These are phyloP conservation scores for Hippophae rhamnoides DNA, from an alignment of 306 rosid species.

Conservation along the genomic window DNA sequence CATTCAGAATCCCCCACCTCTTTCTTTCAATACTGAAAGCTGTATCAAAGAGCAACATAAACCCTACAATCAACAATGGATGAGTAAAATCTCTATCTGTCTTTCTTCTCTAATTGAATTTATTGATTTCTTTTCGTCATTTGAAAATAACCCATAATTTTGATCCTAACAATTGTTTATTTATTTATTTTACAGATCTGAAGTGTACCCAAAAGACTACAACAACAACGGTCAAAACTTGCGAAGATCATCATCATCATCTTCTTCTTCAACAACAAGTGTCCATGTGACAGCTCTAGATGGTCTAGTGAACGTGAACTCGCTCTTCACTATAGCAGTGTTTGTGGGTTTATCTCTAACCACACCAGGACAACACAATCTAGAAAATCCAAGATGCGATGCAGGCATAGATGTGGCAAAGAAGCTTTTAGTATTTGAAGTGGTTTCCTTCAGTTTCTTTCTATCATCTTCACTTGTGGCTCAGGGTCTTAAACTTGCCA, in stretches of 20 bases:
- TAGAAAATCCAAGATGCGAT: constrained; percentile 55
- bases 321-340: constrained; percentile 85
- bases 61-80: no score
- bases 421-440: constrained; percentile 80
- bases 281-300: constrained; percentile 88
- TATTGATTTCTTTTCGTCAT: no score
- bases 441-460: constrained; percentile 82
- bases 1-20: no score
- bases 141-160: not conserved
- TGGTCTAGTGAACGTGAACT: constrained; percentile 78
- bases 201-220: constrained; percentile 36
- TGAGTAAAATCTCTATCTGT: no score
- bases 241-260: constrained; percentile 6
- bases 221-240: constrained; percentile 1
- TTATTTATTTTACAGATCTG: constrained; percentile 36
- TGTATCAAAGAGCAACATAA: no score
- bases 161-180: not conserved
- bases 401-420: constrained; percentile 52
- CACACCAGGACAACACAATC: constrained; percentile 50
- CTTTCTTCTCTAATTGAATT: no score
- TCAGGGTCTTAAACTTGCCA: constrained; percentile 79
- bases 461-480: constrained; percentile 75
- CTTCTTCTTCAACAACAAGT: constrained; percentile 46
- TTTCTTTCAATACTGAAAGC: no score
- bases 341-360: constrained; percentile 87